Percentiles rank a stretch among this genome's conserved stretches.
These are phyloP conservation scores for Hyphopichia pseudoburtonii DNA, from an alignment of 1,139 yeast genomes.

Conservation along the genomic window DNA sequence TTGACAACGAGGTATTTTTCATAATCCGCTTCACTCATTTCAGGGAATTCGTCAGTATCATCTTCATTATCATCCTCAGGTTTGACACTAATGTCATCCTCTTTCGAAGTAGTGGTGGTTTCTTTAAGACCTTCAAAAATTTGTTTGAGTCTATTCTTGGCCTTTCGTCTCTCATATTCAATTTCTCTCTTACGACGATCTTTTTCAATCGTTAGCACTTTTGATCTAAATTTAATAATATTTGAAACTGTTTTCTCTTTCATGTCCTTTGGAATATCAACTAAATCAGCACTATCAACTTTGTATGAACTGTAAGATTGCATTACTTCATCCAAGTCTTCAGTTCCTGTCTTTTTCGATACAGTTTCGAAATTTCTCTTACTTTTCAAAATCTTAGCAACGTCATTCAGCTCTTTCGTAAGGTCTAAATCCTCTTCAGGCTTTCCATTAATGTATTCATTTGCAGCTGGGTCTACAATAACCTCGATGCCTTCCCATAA, in stretches of 20 bases:
- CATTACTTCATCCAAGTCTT: slow-evolving; percentile 36
- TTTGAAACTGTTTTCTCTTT: slow-evolving; percentile 58
- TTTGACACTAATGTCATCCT: slow-evolving; percentile 13
- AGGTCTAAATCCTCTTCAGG: not conserved
- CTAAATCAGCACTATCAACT: slow-evolving; percentile 59
- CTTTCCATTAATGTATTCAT: slow-evolving; percentile 42
- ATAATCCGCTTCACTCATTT: slow-evolving; percentile 37
- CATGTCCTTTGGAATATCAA: slow-evolving; percentile 62
- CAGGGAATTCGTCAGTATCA: slow-evolving; percentile 22
- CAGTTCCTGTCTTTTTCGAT: slow-evolving; percentile 25
- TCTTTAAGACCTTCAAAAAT: slow-evolving; percentile 49
- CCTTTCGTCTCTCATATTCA: slow-evolving; percentile 50
- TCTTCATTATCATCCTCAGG: slow-evolving; percentile 17
- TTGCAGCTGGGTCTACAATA: slow-evolving; percentile 19
- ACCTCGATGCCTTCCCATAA: slow-evolving; percentile 7
- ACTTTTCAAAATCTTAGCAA: slow-evolving; percentile 18
- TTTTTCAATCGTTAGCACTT: slow-evolving; percentile 57
- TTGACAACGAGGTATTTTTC: slow-evolving; percentile 20
- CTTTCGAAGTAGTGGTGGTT: slow-evolving; percentile 10
- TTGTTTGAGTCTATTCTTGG: slow-evolving; percentile 50
- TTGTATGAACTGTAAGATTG: slow-evolving; percentile 44
- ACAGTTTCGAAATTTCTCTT: slow-evolving; percentile 19
- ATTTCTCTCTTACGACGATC: slow-evolving; percentile 54
- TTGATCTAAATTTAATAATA: slow-evolving; percentile 61
- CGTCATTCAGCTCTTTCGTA: slow-evolving; percentile 7